Base-by-base conservation (phyloP, 78 protist genomes). In the Dictyostelium capitatum region DNA sequence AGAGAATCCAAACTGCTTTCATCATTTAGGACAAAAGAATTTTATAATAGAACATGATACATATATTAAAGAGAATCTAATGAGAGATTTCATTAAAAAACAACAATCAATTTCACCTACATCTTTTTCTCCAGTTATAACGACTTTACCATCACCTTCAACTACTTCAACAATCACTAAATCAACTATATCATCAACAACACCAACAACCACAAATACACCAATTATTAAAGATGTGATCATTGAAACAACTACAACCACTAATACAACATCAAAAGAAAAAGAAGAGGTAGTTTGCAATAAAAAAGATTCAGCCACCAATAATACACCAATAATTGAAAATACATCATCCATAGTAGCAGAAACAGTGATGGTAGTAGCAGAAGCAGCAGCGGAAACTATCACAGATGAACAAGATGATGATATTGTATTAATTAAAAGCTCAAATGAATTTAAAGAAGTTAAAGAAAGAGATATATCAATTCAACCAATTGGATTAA, bases 401-500 rank as follows among this genome's bases (percentile, higher is more conserved):
- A 37, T 37, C 2, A 37, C 2, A 37, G 43, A 37, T 37, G 43
- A 37, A 37, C 43, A 37, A 37, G 43, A 37, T 37, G 43, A 37
- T 37, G 32, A 78, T 30, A 25, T 17, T 53, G 8, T 28, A 48
- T 23, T 32, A 78, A 25, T 28, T 10, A 9, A 65, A 37, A 37
- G 43, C 2, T 37, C 43, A 79, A 54, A 57, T 37, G 43, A 37
- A 37, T 37, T 20, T 30, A 6, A 1, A 67, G 48, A 67, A 67
- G 7, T 67, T 12, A 32, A 37, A 70, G 78, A 70, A 30, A 50
- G 32, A 28, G 67, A 57, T 25, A 67, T 62, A 25, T 62, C 72
- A 62, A 28, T n/a, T 3, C 72, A 28, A 69, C 89, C 79, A 11
- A 85, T 62, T 3, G 98, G 98, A 6, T 75, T 97, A 28, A 41